Base-by-base conservation (phyloP, 2,329 filamentous ascomycete species). In the Saccharata proteae region DNA sequence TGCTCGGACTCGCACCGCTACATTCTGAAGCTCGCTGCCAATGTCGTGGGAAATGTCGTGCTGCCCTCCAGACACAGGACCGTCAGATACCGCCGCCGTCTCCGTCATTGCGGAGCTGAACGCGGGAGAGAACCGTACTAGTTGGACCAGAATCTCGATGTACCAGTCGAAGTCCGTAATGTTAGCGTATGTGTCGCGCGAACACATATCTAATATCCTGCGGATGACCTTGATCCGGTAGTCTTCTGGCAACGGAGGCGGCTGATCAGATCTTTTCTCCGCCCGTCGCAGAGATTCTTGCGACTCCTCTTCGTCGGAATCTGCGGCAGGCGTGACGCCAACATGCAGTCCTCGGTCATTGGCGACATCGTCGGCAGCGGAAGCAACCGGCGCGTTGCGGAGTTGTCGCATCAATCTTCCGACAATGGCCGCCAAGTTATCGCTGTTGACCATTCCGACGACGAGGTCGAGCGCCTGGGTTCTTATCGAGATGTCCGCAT, bases 131-230 rank as follows among this genome's bases (percentile, higher is more conserved):
- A 49, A 60, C 26, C 78, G 75, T 23, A 94, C 74, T 10, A 98
- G 69, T 49, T 93, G 84, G 4, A 83, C 79, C 17, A 98, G 62
- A 16, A 93, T 74, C 42, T 90, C 82, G 42, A 96, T 80, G 53
- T 96, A 96, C 90, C 90, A 98, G 43, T 94, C 88, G 52, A 98
- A 98, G 51, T 98, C 88, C 31, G 69, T 62, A 28, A 98, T 66
- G 47, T 85, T 83, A 22, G 71, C 70, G 52, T 96, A 98, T 38
- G 85, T 93, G 41, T 86, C 80, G 41, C 77, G 75, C 6, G 84
- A 82, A 53, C 88, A 96, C 74, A 98, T 93, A 38, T 77, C 74
- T 8, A 96, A 54, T 38, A 96, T 84, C 37, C 81, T 73, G 35
- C 71, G 69, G 31, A 96, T 83, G 13, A 94, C 83, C 44, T 82